These are phyloP conservation scores for Aspergillus calidoustus DNA, from an alignment of 2,329 filamentous ascomycete species.

Conservation along the genomic window DNA sequence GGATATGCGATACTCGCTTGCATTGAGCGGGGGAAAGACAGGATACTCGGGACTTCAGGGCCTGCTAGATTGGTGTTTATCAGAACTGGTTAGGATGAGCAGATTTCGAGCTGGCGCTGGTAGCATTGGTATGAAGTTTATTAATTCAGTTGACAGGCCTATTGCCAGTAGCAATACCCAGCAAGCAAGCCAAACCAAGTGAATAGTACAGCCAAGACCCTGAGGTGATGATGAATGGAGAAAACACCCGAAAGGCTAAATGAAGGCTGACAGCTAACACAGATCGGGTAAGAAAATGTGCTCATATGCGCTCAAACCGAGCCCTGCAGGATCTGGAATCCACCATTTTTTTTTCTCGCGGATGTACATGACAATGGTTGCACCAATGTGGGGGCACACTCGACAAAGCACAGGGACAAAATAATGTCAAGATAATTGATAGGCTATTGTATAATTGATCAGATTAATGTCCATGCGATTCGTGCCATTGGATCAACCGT, in stretches of 20 bases:
- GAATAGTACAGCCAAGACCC: not conserved
- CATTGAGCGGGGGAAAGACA: not conserved
- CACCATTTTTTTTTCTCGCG: not conserved
- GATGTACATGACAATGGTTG: not conserved
- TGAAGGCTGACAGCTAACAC: conserved; percentile 13
- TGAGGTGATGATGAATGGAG: not conserved
- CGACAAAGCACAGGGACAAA: not conserved
- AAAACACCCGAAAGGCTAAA: not conserved
- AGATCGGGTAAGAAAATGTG: conserved; percentile 31
- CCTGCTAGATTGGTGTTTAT: not conserved
- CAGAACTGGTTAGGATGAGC: not conserved
- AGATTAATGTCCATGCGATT: conserved; percentile 30
- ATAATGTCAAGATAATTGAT: not conserved
- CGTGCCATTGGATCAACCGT: conserved; percentile 60
- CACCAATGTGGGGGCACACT: not conserved
- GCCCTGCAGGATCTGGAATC: not conserved
- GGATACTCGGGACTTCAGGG: not conserved
- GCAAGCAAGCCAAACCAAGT: not conserved
- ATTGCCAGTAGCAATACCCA: not conserved
- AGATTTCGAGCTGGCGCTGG: not conserved
- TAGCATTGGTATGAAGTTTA: not conserved
- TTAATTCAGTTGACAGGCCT: not conserved
- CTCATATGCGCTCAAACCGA: conserved; percentile 36
- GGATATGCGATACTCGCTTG: not conserved
- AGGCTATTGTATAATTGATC: not conserved